Percentiles rank a stretch among this genome's conserved stretches.
phyloP scores from a whole-genome alignment of 2,329 filamentous ascomycete genomes.

The Pseudogymnoascus sp. region DNA sequence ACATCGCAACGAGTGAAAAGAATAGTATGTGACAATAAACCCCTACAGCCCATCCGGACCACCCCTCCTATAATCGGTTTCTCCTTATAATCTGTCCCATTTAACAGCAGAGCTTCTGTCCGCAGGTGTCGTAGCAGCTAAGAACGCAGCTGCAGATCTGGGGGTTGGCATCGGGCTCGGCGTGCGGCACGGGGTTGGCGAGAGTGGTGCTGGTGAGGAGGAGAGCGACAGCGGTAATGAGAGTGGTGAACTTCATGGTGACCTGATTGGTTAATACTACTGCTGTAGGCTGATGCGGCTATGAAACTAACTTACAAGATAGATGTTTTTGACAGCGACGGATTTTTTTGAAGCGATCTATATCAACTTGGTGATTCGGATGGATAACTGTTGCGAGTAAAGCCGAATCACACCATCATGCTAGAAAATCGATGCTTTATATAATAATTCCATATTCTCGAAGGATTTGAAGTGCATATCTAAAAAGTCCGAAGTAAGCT shows the following conservation, averaged over 20 bases:
- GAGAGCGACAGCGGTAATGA: background rate
- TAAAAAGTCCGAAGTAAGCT: background rate
- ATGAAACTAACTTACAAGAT: background rate
- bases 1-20: background rate
- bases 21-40: background rate
- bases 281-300: background rate
- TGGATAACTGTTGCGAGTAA: background rate
- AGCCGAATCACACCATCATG: background rate
- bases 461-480: background rate
- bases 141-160: background rate
- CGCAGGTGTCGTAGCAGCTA: background rate
- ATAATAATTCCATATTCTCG: background rate
- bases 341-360: background rate
- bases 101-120: background rate
- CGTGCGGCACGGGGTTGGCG: background rate
- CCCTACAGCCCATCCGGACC: background rate
- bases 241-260: constrained; percentile 4
- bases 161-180: background rate
- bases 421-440: background rate
- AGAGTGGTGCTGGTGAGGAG: background rate
- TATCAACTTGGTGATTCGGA: background rate
- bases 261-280: background rate
- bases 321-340: background rate
- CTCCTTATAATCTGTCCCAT: background rate
- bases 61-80: background rate